A percentile compares a stretch with the other conserved stretches of the same genome.
Evolutionary conservation across 345 rosid genomes (phyloP).

Genomic region (Citrus cavaleriei): DNA sequence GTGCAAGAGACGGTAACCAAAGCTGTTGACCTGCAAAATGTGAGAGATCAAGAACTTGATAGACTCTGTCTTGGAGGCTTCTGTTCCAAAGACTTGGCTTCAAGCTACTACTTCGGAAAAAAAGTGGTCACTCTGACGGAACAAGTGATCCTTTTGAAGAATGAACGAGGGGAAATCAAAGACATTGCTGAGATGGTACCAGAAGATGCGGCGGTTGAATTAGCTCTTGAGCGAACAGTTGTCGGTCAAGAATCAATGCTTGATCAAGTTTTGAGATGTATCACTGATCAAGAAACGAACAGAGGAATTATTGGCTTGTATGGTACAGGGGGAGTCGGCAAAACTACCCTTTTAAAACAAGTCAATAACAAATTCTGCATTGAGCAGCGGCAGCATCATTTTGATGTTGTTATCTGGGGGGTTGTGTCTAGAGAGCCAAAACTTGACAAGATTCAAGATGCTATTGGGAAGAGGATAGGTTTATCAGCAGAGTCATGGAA

Average conservation of each 20-base stretch:
- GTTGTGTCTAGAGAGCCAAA: background rate
- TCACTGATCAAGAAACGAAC: background rate
- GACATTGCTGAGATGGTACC: background rate
- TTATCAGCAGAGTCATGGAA: background rate
- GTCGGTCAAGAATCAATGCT: background rate
- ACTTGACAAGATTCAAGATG: background rate
- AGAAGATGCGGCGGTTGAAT: background rate
- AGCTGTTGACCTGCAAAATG: background rate
- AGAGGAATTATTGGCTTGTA: background rate
- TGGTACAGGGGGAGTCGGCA: background rate
- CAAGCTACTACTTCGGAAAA: background rate
- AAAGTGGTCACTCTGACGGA: background rate
- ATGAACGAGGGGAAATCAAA: background rate
- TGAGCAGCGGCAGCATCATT: background rate
- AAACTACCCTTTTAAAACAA: background rate
- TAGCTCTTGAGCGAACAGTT: background rate
- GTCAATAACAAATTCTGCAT: constrained; percentile 5
- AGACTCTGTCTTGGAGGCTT: background rate
- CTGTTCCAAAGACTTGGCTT: background rate
- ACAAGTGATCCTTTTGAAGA: background rate
- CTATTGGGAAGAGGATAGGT: background rate
- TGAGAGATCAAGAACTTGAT: background rate
- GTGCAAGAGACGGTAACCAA: background rate
- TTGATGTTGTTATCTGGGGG: constrained; percentile 8
- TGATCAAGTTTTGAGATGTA: background rate